Percentiles rank a stretch among this genome's conserved stretches.
Conservation (phyloP, 169 alveolate genomes). For the Eimeria sp. region DNA sequence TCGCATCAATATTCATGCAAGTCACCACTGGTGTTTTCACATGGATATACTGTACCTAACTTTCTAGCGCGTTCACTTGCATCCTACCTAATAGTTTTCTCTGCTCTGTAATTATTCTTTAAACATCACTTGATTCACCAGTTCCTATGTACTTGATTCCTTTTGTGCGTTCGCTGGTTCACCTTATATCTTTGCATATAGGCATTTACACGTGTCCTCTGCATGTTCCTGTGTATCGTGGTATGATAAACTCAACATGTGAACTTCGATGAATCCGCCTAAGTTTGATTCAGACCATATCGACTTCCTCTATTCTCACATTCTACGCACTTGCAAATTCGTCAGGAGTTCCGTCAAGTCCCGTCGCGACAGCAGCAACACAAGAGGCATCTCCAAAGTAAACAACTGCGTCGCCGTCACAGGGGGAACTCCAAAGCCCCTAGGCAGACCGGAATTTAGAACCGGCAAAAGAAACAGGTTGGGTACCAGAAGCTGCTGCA, state of each 20-base stretch:
- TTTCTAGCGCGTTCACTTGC: neutral
- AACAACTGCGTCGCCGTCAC: neutral
- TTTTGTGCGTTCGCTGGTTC: neutral
- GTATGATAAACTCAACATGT: neutral
- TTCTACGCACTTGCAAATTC: neutral
- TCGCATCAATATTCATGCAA: neutral
- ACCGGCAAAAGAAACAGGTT: neutral
- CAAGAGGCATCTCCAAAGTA: neutral
- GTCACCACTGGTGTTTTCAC: neutral
- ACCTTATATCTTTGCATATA: neutral
- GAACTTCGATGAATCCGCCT: neutral
- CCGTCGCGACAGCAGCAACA: neutral
- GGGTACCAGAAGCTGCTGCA: neutral
- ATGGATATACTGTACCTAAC: too few species aligned
- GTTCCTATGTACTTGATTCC: neutral
- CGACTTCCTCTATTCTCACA: neutral
- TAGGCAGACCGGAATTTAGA: neutral
- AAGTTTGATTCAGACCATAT: too few species aligned
- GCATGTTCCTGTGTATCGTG: neutral
- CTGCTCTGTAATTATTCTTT: too few species aligned
- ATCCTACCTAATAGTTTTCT: neutral
- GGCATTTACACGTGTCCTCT: neutral
- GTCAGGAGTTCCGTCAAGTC: constrained; percentile 26
- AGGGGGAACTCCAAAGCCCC: neutral
- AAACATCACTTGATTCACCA: neutral